These are phyloP conservation scores for Oxyria digyna DNA, from an alignment of 148 eudicot species.

Conservation along the genomic window DNA sequence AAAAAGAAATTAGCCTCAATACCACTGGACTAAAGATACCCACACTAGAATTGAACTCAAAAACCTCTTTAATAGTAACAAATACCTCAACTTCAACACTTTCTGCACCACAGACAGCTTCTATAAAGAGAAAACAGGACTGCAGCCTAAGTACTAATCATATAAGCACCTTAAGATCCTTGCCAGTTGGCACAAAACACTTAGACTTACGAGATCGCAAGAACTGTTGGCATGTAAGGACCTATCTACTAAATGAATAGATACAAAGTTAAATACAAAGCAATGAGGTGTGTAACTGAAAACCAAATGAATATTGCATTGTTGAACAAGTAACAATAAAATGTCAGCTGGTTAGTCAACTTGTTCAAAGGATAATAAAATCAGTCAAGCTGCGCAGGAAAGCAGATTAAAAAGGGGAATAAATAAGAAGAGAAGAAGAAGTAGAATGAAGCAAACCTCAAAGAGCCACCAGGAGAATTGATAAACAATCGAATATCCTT, in stretches of 20 bases:
- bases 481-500: conserved; percentile 71
- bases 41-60: neutral
- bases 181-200: neutral
- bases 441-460: conserved; percentile 27
- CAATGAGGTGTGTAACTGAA: neutral
- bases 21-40: neutral
- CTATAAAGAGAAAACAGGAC: neutral
- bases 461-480: conserved; percentile 75
- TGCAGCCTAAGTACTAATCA: neutral
- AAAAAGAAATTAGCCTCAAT: neutral
- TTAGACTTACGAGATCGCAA: no score
- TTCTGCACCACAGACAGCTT: neutral
- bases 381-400: neutral
- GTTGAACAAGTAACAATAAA: neutral
- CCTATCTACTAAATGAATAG: neutral
- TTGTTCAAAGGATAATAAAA: neutral
- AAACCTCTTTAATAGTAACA: neutral
- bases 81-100: neutral
- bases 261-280: neutral
- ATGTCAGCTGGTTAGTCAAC: neutral
- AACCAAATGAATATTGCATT: neutral
- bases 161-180: neutral
- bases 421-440: neutral
- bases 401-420: neutral
- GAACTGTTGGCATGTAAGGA: neutral